These are phyloP conservation scores for Solanum chacoense DNA, from an alignment of 305 asterid genomes.

Conservation along the genomic window DNA sequence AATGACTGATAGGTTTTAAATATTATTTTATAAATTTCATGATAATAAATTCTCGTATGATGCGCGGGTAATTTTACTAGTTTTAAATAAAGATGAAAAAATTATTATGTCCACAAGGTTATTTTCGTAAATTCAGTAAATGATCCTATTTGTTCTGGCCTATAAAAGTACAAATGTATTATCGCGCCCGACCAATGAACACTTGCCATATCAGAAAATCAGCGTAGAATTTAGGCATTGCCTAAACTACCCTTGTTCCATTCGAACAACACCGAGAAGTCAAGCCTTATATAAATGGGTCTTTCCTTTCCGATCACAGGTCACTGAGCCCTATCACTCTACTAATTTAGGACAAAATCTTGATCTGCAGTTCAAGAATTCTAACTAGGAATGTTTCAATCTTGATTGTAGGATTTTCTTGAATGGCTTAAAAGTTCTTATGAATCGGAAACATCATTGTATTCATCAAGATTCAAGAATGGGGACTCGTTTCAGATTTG, in stretches of 20 bases:
- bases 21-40: too few species aligned
- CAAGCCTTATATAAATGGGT: neutral
- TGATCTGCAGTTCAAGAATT: conserved; percentile 1
- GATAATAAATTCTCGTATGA: too few species aligned
- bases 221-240: neutral
- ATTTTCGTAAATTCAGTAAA: neutral
- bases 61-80: too few species aligned
- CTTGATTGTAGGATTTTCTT: conserved; percentile 5
- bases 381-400: neutral
- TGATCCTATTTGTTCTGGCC: neutral
- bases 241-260: neutral
- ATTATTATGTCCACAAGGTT: neutral
- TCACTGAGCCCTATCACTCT: neutral
- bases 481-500: conserved; percentile 61
- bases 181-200: neutral
- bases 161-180: neutral
- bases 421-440: conserved; percentile 22
- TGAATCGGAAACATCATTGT: conserved; percentile 3
- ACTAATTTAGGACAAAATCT: neutral
- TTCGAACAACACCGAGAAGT: neutral
- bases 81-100: neutral
- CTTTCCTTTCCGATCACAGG: neutral
- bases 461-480: conserved; percentile 27
- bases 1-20: too few species aligned
- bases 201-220: conserved; percentile 3